phyloP scores from a whole-genome alignment of 345 rosid genomes.

The Ricinus communis region DNA sequence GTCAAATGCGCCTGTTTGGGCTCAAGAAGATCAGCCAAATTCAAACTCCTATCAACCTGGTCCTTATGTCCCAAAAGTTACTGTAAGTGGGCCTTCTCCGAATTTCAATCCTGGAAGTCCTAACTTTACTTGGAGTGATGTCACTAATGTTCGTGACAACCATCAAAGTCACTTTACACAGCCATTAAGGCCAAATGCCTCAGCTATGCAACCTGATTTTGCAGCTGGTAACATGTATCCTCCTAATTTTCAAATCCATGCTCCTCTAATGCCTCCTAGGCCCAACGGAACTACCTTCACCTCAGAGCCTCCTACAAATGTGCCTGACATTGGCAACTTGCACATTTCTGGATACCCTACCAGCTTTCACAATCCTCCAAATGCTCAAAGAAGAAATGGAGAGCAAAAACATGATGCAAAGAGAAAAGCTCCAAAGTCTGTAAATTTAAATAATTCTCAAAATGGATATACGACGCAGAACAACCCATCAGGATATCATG shows the following conservation, averaged over 20 bases:
- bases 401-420: slow-evolving; percentile 25
- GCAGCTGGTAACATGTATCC: slow-evolving; percentile 10
- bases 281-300: slow-evolving; percentile 21
- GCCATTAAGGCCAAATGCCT: slow-evolving; percentile 28
- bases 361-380: slow-evolving; percentile 23
- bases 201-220: slow-evolving; percentile 20
- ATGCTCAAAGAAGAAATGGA: slow-evolving; percentile 26
- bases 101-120: slow-evolving; percentile 24
- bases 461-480: slow-evolving; percentile 27
- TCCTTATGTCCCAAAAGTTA: slow-evolving; percentile 14
- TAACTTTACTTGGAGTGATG: slow-evolving; percentile 29
- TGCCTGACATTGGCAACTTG: slow-evolving; percentile 33
- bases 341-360: slow-evolving; percentile 21
- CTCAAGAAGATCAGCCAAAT: slow-evolving; percentile 23
- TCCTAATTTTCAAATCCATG: slow-evolving; percentile 6
- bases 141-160: slow-evolving; percentile 15
- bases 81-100: slow-evolving; percentile 22
- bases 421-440: slow-evolving; percentile 17
- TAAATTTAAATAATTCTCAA: slow-evolving; percentile 18
- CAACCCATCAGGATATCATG: slow-evolving; percentile 12
- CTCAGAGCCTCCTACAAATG: slow-evolving; percentile 19
- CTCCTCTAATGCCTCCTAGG: slow-evolving; percentile 19
- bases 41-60: slow-evolving; percentile 27
- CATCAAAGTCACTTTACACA: slow-evolving; percentile 17
- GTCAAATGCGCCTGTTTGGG: slow-evolving; percentile 13